A percentile compares a stretch with the other conserved stretches of the same genome.
phyloP scores from a whole-genome alignment of 2,329 filamentous ascomycete genomes.

The Fusarium mundagurra region DNA sequence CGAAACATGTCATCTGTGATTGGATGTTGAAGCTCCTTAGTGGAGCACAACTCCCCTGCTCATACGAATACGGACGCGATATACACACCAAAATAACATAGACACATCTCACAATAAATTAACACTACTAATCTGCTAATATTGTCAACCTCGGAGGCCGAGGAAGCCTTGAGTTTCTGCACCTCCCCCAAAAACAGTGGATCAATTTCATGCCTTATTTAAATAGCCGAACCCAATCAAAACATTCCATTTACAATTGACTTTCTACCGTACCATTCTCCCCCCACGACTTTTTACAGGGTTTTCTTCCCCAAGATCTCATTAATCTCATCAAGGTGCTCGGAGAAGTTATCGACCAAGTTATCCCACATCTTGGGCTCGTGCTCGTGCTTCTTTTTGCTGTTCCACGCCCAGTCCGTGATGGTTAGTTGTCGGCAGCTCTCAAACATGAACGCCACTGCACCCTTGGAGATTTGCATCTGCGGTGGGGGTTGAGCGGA shows the following conservation, averaged over 20 bases:
- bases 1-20: neutral
- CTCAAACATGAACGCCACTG: constrained; percentile 41
- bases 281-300: neutral
- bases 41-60: neutral
- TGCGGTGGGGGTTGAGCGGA: constrained; percentile 29
- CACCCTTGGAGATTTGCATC: constrained; percentile 38
- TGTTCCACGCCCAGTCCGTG: constrained; percentile 40
- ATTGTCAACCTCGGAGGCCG: neutral
- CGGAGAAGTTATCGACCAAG: constrained; percentile 38
- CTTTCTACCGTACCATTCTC: neutral
- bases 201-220: neutral
- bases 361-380: constrained; percentile 43
- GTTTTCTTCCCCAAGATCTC: constrained; percentile 19
- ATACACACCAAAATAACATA: rapidly evolving
- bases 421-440: constrained; percentile 40
- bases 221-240: neutral
- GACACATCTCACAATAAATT: rapidly evolving
- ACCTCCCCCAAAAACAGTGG: neutral
- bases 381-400: constrained; percentile 40
- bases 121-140: rapidly evolving
- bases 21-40: rapidly evolving
- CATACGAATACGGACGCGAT: constrained; percentile 23
- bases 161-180: neutral
- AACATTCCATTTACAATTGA: neutral
- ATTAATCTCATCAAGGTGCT: constrained; percentile 33